These are phyloP conservation scores for Aspergillus sp. DNA, from an alignment of 2,329 filamentous ascomycete species.

Conservation along the genomic window DNA sequence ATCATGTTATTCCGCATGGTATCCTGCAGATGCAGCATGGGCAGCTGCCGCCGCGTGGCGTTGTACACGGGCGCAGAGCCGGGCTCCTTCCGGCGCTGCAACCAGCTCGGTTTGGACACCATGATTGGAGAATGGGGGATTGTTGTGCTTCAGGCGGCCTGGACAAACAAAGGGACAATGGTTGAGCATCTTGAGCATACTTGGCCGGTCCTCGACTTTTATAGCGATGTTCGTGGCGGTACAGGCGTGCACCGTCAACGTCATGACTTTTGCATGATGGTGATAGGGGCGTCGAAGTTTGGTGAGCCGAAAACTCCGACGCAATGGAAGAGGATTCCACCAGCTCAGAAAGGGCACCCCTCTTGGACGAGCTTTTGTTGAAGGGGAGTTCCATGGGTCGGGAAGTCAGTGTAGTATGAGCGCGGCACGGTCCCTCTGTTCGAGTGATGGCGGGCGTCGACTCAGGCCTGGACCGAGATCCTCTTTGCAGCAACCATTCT, in stretches of 20 bases:
- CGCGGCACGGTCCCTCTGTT: no score
- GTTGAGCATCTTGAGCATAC: not conserved
- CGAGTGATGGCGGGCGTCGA: no score
- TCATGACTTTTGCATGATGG: constrained; percentile 1
- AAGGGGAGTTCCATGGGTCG: no score
- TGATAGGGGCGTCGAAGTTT: not conserved
- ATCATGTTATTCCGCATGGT: constrained; percentile 45
- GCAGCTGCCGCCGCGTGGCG: constrained; percentile 20
- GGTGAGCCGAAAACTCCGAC: no score
- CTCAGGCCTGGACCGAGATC: no score
- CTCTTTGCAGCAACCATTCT: no score
- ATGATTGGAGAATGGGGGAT: not conserved
- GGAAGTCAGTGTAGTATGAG: no score
- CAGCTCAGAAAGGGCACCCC: no score
- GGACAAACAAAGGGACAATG: not conserved
- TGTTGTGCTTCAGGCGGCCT: not conserved
- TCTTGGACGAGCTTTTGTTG: no score
- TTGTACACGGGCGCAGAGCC: not conserved
- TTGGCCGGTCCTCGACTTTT: no score
- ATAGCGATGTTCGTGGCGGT: no score
- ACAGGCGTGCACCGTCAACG: not conserved
- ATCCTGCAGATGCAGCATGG: constrained; percentile 36
- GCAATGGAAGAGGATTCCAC: not conserved
- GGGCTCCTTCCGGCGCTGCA: not conserved
- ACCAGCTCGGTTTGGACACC: not conserved